Conservation (phyloP, 2,329 filamentous ascomycete genomes). For the Elsinoe ampelina region DNA sequence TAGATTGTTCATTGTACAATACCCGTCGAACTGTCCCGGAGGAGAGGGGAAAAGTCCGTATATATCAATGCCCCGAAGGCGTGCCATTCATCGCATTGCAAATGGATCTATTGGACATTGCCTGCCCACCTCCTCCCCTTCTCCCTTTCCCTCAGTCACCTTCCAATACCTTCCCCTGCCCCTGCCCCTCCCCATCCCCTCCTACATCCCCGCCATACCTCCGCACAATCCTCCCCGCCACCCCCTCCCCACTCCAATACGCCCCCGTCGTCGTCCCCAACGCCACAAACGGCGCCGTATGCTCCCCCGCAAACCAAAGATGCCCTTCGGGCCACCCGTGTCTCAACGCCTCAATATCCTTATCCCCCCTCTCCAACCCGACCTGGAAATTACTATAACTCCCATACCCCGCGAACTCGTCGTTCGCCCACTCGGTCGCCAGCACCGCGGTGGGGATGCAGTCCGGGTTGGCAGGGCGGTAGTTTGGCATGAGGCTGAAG, state of each 20-base stretch:
- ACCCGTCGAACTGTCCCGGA: background rate
- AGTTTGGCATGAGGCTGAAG: conserved; percentile 64
- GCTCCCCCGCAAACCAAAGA: conserved; percentile 82
- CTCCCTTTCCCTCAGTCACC: background rate
- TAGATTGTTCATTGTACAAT: background rate
- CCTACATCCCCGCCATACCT: conserved; percentile 35
- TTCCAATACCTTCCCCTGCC: background rate
- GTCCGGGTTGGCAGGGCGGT: conserved; percentile 40
- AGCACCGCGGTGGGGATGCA: conserved; percentile 57
- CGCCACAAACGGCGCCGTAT: conserved; percentile 82
- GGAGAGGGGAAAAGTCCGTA: background rate
- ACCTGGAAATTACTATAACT: conserved; percentile 81
- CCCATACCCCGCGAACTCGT: conserved; percentile 71
- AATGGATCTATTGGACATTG: conserved; percentile 2
- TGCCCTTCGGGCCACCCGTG: conserved; percentile 51
- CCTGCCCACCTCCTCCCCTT: background rate
- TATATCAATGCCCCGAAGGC: background rate
- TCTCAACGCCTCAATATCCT: conserved; percentile 56
- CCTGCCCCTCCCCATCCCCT: background rate
- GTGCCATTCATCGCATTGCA: conserved; percentile 4
- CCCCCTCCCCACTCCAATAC: conserved; percentile 81
- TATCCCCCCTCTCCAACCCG: conserved; percentile 59
- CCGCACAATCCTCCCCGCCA: conserved; percentile 55
- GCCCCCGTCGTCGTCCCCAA: conserved; percentile 83
- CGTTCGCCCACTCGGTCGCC: conserved; percentile 68